phyloP scores from a whole-genome alignment of 208 protist species.

The Acanthamoeba polyphaga region DNA sequence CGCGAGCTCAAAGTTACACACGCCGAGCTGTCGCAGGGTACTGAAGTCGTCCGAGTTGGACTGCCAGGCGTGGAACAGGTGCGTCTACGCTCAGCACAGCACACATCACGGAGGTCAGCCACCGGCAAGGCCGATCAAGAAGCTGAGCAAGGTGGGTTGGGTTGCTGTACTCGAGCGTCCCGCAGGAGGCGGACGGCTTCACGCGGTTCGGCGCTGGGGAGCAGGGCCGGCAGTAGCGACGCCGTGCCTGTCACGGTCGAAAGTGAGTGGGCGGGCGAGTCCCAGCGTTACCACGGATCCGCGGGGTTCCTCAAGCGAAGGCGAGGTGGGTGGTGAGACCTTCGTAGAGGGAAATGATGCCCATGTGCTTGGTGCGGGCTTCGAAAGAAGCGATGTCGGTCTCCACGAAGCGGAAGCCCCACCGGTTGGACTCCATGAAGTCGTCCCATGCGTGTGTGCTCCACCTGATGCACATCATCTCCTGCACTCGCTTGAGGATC shows the following conservation, averaged over 20 bases:
- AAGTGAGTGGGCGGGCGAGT: too few relatives aligned
- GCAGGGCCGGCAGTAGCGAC: background rate
- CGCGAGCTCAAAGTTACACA: conserved; percentile 52
- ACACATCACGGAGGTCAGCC: too few relatives aligned
- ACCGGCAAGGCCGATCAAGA: background rate
- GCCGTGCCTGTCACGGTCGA: background rate
- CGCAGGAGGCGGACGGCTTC: conserved; percentile 31
- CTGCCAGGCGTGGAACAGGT: conserved; percentile 23
- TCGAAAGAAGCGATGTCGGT: conserved; percentile 2
- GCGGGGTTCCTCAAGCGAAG: background rate
- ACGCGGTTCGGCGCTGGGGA: background rate
- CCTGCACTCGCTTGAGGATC: background rate
- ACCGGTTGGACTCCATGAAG: conserved; percentile 15
- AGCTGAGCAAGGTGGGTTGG: background rate
- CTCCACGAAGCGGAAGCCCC: conserved; percentile 41
- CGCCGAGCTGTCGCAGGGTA: background rate
- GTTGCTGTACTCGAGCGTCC: background rate
- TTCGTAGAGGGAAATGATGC: conserved; percentile 41
- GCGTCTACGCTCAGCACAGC: background rate
- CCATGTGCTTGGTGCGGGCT: conserved; percentile 30
- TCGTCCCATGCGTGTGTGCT: background rate
- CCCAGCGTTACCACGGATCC: too few relatives aligned
- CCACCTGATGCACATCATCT: conserved; percentile 41
- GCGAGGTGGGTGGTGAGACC: background rate
- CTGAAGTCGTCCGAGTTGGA: conserved; percentile 64